phyloP scores from a whole-genome alignment of 106 monocot species.

The Apostasia shenzhenica region DNA sequence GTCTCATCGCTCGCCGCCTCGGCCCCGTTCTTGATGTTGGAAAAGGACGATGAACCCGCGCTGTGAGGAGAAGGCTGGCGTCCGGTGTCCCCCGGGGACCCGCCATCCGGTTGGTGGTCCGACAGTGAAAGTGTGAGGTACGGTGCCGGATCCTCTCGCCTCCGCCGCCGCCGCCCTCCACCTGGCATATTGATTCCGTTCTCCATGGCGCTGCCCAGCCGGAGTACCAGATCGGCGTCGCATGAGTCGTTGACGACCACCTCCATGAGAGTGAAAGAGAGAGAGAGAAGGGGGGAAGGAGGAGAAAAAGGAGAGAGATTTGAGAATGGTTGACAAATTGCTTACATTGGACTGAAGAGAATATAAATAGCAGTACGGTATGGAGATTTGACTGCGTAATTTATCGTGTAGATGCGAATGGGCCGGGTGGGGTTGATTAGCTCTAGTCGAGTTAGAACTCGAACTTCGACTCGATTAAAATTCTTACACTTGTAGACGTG shows the following conservation, averaged over 20 bases:
- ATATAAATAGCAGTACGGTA: neutral
- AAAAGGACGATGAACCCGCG: conserved; percentile 1
- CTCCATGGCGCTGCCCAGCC: conserved; percentile 1
- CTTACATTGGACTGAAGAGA: neutral
- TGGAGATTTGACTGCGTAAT: neutral
- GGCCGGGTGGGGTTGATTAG: too few species aligned
- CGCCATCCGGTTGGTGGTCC: neutral
- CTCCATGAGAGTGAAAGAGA: neutral
- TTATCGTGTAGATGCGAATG: neutral
- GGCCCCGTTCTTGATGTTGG: conserved; percentile 10
- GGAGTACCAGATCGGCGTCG: conserved; percentile 18
- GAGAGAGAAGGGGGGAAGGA: conserved; percentile 1
- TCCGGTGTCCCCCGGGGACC: neutral
- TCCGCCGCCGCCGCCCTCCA: neutral
- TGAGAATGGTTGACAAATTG: neutral
- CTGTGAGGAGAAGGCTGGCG: conserved; percentile 11
- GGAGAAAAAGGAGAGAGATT: neutral
- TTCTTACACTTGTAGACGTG: too few species aligned
- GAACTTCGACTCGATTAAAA: too few species aligned
- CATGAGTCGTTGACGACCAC: conserved; percentile 2
- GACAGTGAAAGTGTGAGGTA: conserved; percentile 16
- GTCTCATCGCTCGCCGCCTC: neutral
- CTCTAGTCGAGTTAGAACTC: too few species aligned
- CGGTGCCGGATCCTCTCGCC: neutral
- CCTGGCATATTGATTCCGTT: neutral